Percentiles rank a stretch among this genome's conserved stretches.
These are phyloP conservation scores for Logfia minima DNA, from an alignment of 129 eudicot species.

Conservation along the genomic window DNA sequence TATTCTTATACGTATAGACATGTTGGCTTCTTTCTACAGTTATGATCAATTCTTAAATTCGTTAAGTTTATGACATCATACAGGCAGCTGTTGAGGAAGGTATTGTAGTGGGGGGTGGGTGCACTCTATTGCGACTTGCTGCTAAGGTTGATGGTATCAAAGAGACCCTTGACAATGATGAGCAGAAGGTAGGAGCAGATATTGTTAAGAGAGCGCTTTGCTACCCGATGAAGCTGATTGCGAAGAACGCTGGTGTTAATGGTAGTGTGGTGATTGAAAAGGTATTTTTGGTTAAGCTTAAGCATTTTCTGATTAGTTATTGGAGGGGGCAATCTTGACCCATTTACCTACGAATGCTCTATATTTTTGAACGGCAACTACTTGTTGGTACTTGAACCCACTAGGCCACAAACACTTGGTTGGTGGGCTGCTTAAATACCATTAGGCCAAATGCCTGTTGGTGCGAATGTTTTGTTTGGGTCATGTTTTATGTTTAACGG, in stretches of 20 bases:
- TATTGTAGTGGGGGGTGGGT: conserved; percentile 80
- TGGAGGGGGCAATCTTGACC: background rate
- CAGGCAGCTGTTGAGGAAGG: conserved; percentile 95
- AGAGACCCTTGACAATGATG: conserved; percentile 62
- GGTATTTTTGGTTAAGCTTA: conserved; percentile 22
- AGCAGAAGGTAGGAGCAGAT: conserved; percentile 68
- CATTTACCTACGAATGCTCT: background rate
- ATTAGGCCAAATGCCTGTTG: background rate
- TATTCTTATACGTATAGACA: background rate
- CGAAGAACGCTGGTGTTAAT: conserved; percentile 53
- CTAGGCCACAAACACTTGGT: background rate
- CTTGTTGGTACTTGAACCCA: background rate
- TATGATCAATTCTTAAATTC: background rate
- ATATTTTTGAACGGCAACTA: background rate
- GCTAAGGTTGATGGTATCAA: conserved; percentile 67
- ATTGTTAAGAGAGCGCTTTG: conserved; percentile 49
- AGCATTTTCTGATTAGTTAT: background rate
- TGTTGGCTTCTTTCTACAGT: background rate
- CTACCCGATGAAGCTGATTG: conserved; percentile 50
- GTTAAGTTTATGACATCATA: background rate
- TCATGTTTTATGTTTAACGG: background rate
- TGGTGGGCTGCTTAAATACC: background rate
- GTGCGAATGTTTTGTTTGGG: background rate
- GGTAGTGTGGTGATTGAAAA: conserved; percentile 54
- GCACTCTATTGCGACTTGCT: conserved; percentile 71